Evolutionary conservation across 768 basidiomycete genomes (phyloP).

Genomic region (Dentipellis sp.): DNA sequence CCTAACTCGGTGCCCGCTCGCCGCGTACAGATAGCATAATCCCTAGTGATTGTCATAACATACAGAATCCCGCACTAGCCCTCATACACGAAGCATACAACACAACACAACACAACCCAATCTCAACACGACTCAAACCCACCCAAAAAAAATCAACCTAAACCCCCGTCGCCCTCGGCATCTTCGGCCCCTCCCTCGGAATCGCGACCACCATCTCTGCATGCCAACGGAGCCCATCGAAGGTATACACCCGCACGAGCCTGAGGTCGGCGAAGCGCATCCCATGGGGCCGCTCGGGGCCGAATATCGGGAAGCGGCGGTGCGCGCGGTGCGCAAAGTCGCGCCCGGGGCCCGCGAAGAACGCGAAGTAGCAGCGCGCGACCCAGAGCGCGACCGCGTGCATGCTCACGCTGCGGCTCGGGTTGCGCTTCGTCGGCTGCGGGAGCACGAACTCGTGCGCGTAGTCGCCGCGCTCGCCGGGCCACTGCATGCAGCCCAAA

Average conservation of each 20-base stretch:
- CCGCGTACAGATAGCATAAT: too few relatives aligned
- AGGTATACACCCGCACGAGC: background rate
- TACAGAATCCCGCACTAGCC: too few relatives aligned
- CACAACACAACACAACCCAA: too few relatives aligned
- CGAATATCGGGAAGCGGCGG: background rate
- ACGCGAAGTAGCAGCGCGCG: background rate
- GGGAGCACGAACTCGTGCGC: background rate
- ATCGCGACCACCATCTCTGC: background rate
- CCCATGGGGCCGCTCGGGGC: background rate
- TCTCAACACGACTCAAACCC: too few relatives aligned
- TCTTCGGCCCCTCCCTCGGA: conserved; percentile 43
- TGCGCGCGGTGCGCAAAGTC: background rate
- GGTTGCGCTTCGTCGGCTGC: too few relatives aligned
- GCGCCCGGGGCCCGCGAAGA: background rate
- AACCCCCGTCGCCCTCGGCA: conserved; percentile 75
- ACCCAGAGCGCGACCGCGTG: background rate
- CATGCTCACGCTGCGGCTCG: background rate
- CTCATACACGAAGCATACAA: too few relatives aligned
- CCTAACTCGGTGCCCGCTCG: too few relatives aligned
- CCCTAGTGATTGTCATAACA: too few relatives aligned
- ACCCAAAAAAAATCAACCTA: conserved; percentile 38
- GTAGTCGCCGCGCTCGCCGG: background rate
- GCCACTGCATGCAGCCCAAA: background rate
- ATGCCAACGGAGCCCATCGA: background rate
- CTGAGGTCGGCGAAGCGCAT: background rate